Evolutionary conservation across 1,284 basidiomycete species (phyloP).

Genomic region (Spongispora temasekensis): DNA sequence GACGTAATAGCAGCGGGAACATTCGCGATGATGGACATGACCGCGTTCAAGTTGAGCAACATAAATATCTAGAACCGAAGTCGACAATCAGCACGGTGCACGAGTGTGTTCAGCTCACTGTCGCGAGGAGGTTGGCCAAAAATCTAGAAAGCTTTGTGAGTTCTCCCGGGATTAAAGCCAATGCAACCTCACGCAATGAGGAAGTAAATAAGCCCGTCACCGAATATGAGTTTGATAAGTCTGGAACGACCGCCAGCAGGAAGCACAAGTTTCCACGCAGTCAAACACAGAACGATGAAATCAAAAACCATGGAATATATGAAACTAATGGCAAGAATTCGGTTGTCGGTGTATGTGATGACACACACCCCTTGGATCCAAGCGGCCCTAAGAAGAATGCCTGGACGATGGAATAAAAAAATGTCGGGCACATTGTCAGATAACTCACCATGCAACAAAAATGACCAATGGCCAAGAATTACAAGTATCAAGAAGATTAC

Average conservation of each 20-base stretch:
- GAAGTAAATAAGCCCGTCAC: conserved; percentile 73
- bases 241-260: conserved; percentile 46
- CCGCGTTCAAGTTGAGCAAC: conserved; percentile 67
- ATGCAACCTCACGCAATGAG: conserved; percentile 59
- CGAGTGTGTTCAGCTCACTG: conserved; percentile 44
- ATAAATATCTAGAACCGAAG: conserved; percentile 55
- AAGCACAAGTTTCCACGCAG: conserved; percentile 59
- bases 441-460: conserved; percentile 68
- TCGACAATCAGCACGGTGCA: neutral
- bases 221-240: conserved; percentile 66
- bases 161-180: too few species aligned
- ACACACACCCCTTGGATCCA: conserved; percentile 56
- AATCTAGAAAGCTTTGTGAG: conserved; percentile 45
- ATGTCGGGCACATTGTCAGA: neutral
- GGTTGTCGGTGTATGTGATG: conserved; percentile 57
- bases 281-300: conserved; percentile 59
- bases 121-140: conserved; percentile 65
- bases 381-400: conserved; percentile 57
- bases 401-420: conserved; percentile 34
- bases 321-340: conserved; percentile 61
- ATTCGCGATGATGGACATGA: conserved; percentile 76
- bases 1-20: conserved; percentile 71
- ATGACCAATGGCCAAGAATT: conserved; percentile 75
- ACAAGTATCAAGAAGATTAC: conserved; percentile 54
- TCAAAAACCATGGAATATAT: conserved; percentile 77